Base-by-base conservation (phyloP, 192 early-diverging fungal species). In the Coemansia sp. region DNA sequence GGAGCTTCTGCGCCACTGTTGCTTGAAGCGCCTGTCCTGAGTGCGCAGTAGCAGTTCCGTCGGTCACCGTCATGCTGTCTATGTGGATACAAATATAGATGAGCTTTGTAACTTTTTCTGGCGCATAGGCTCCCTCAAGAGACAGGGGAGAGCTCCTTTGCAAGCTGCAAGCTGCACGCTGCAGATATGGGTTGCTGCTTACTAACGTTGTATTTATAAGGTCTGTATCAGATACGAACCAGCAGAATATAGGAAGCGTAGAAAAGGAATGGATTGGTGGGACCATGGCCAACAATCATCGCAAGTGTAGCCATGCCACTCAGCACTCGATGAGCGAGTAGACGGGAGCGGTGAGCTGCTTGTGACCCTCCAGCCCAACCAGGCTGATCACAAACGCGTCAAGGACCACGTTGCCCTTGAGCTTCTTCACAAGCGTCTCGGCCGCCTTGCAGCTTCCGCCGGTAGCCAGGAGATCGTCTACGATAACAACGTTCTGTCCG, bases 381-480 rank as follows among this genome's bases (percentile, higher is more conserved):
- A 98, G 84, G 79, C 93, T 92, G 61, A 99, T 88, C 28, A 99
- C 82, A 80, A 99, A 99, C 55, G 97, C 80, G 68, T 94, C 93
- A 66, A 92, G 85, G 6, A 93, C 73, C 25, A 91, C 84, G 23
- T 69, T 87, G 48, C 88, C 97, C 11, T 88, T 84, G 61, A 83
- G 68, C 81, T 88, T 75, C 19, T 70, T 61, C 45, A 98, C 89
- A 37, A 99, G 83, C 50, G 94, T 85, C 67, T 90, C 91, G 3
- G 92, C 94, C 1, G 88, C 94, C 58, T 79, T 81, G 37, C 93
- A 94, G 62, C 84, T 88, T 2, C 94, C 94, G 19, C 94, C 94
- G 13, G 91, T 95, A 33, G 94, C 97, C 80, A 99, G 93, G 73
- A 99, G 75, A 70, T 99, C 97, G 63, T 99, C 97, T 64, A 99